Evolutionary conservation across 768 basidiomycete species (phyloP).

Genomic region (Artomyces pyxidatus): DNA sequence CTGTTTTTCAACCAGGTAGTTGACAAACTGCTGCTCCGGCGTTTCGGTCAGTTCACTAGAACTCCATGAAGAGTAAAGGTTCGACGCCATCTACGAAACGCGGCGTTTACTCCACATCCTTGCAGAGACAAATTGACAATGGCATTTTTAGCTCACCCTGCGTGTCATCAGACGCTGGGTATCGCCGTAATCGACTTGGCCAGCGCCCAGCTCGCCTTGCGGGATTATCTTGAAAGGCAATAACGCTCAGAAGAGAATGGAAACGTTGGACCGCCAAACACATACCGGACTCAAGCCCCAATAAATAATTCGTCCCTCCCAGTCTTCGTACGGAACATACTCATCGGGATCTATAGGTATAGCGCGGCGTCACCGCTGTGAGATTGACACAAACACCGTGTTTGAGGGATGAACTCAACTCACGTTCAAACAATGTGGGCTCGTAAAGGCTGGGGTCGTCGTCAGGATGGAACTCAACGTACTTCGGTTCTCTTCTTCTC

Average conservation of each 20-base stretch:
- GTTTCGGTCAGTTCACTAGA: neutral
- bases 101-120: too few relatives aligned
- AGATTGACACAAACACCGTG: neutral
- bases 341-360: neutral
- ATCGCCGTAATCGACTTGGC: conserved; percentile 1
- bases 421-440: neutral
- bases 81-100: conserved; percentile 1
- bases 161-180: neutral
- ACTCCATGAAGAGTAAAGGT: neutral
- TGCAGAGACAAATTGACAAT: too few relatives aligned
- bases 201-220: neutral
- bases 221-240: neutral
- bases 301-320: neutral
- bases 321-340: conserved; percentile 1
- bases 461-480: neutral
- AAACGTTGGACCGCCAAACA: neutral
- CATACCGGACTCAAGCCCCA: conserved; percentile 2
- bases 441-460: neutral
- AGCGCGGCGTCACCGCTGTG: neutral
- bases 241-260: neutral
- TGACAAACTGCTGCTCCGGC: conserved; percentile 2
- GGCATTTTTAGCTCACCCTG: neutral
- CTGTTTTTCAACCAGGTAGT: neutral
- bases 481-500: too few relatives aligned
- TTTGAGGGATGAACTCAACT: neutral